Evolutionary conservation across 116 monocot genomes (phyloP), one percentile per base, ranked within the genome.

Genomic region (Posidonia oceanica): DNA sequence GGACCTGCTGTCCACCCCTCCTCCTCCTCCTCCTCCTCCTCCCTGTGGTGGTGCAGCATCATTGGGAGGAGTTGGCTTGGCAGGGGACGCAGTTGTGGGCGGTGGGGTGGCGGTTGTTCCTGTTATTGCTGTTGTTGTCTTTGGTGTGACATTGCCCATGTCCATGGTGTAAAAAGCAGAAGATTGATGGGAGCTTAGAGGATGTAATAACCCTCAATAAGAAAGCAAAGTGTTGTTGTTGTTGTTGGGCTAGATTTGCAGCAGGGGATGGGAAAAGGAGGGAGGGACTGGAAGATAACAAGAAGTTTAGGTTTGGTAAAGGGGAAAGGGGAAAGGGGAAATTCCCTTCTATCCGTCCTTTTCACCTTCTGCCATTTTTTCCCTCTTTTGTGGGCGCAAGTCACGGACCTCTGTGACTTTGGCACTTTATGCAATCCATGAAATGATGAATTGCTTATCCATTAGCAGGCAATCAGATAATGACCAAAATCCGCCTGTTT

Each of bases 301-400:
- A 29, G 29, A 1, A 29, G 4, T 53, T 68, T 29, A 68, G 52
- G 68, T 68, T 68, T 68, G 68, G 54, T 68, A 68, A 68, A 68
- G 68, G 21, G 14, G 14, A 54, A 53, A 22, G 29, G 5, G 41
- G 22, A 44, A 42, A 48, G 48, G 48, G 48, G 48, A 48, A 48
- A 48, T 44, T 44, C 44, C 8, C 44, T 44, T 44, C 44, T 44
- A 6, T 8, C 44, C 44, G 7, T 44, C 44, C 8, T 44, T 8
- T 44, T 44, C 44, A 44, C 44, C 44, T 44, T 8, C 8, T 3
- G 29, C 29, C 29, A 29, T 29, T 29, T 29, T 29, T 29, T 29
- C 1, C 1, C 29, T 29, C 29, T 29, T 29, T 29, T 29, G 29
- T 29, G 29, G 29, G 29, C 1, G 29, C 29, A 29, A 29, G 29